A percentile compares a stretch with the other conserved stretches of the same genome.
phyloP scores from a whole-genome alignment of 2,329 filamentous ascomycete genomes.

The Torrubiellomyces zombiae region DNA sequence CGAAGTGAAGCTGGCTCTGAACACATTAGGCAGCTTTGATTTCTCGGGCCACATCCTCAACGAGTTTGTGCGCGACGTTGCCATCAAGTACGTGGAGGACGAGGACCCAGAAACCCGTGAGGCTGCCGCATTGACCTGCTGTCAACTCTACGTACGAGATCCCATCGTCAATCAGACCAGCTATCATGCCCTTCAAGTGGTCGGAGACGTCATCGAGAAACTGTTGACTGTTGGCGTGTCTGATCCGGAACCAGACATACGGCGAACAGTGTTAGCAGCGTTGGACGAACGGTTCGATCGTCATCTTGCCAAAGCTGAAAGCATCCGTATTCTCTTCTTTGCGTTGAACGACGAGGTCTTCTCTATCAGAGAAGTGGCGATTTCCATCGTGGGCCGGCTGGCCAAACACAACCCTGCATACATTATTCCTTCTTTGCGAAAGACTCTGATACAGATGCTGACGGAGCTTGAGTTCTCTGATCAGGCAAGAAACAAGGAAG shows the following conservation, averaged over 20 bases:
- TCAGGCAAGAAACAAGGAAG: slow-evolving; percentile 84
- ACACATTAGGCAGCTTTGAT: slow-evolving; percentile 95
- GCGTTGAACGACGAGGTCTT: slow-evolving; percentile 93
- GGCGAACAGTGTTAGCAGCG: slow-evolving; percentile 72
- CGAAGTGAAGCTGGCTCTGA: slow-evolving; percentile 83
- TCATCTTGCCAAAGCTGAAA: slow-evolving; percentile 93
- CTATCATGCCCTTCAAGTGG: slow-evolving; percentile 89
- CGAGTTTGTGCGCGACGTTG: slow-evolving; percentile 95
- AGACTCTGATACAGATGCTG: slow-evolving; percentile 87
- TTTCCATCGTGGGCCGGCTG: slow-evolving; percentile 87
- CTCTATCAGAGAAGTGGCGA: slow-evolving; percentile 80
- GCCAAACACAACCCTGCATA: slow-evolving; percentile 90
- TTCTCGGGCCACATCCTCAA: slow-evolving; percentile 87
- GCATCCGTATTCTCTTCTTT: slow-evolving; percentile 88
- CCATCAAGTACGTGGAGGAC: slow-evolving; percentile 94
- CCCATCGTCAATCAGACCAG: slow-evolving; percentile 97
- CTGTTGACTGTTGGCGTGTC: slow-evolving; percentile 88
- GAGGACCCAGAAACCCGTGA: slow-evolving; percentile 88
- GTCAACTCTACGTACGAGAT: slow-evolving; percentile 90
- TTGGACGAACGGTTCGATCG: slow-evolving; percentile 89
- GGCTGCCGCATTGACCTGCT: slow-evolving; percentile 89
- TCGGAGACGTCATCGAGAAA: slow-evolving; percentile 95
- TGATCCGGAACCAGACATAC: slow-evolving; percentile 77
- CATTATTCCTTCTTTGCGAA: slow-evolving; percentile 87
- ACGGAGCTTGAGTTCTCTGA: slow-evolving; percentile 95